These are phyloP conservation scores for Diphasiastrum complanatum DNA, from an alignment of 83 land plant genomes.

Conservation along the genomic window DNA sequence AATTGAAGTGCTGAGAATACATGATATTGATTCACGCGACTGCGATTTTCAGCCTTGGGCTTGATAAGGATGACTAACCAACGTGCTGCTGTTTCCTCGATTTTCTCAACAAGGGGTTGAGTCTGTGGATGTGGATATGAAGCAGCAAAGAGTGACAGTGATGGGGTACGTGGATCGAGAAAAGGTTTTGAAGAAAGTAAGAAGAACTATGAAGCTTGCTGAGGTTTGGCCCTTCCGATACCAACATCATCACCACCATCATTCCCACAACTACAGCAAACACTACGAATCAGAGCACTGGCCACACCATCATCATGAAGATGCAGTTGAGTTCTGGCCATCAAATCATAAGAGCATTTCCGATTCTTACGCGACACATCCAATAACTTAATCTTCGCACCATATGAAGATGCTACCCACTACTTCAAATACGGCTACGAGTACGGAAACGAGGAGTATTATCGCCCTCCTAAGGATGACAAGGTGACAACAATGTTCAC, in stretches of 20 bases:
- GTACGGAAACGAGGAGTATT: conserved; percentile 38
- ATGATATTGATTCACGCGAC: no score
- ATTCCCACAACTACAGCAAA: no score
- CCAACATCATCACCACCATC: no score
- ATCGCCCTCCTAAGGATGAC: conserved; percentile 39
- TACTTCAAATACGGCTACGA: conserved; percentile 56
- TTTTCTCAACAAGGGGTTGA: conserved; percentile 37
- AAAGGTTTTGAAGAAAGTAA: conserved; percentile 56
- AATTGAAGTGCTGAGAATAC: no score
- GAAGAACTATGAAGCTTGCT: conserved; percentile 39
- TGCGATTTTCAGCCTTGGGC: no score
- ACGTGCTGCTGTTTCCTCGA: no score
- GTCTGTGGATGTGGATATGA: conserved; percentile 49
- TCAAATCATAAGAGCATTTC: no score
- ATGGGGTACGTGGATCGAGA: conserved; percentile 55
- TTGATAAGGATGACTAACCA: no score
- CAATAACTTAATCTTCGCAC: conserved; percentile 32
- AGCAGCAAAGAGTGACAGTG: conserved; percentile 58
- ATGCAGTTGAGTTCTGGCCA: no score
- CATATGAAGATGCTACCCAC: conserved; percentile 48
- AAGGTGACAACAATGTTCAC: conserved; percentile 58
- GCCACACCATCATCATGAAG: no score
- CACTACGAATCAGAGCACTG: conserved; percentile 66
- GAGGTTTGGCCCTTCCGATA: neutral
- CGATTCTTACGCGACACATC: conserved; percentile 36